Base-by-base conservation (phyloP, 2,329 filamentous ascomycete species). In the Cryphonectria nitschkei region DNA sequence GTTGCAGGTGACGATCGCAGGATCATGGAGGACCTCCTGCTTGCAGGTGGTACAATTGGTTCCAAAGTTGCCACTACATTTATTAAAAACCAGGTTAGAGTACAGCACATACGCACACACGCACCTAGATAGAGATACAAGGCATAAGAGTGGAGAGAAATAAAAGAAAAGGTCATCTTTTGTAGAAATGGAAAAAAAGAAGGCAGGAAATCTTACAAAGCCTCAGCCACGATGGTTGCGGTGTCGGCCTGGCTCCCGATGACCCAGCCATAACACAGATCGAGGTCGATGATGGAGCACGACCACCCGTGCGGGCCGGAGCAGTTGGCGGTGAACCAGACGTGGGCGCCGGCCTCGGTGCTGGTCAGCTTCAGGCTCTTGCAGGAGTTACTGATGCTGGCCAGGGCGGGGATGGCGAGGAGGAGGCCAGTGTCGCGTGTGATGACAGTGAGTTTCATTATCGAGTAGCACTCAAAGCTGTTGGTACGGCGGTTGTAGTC, bases 281-380 rank as follows among this genome's bases (percentile, higher is more conserved):
- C 16, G 29, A 58, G 54, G 29, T 58, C 26, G 29, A 58, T 58
- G 54, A 58, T 58, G 54, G 54, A 58, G 26, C 54, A 58, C 14
- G 54, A 58, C 54, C 54, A 58, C 26, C 34, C 14, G 54, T 34
- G 26, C 13, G 34, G 29, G 54, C 54, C 54, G 13, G 54, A 58
- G 54, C 54, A 58, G 54, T 58, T 58, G 29, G 54, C 29, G 14
- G 54, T 58, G 14, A 58, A 34, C 54, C 54, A 58, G 29, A 58
- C 6, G 13, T 58, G 54, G 29, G 29, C 54, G 26, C 54, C 54
- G 54, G 29, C 14, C 0, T 58, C 29, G 54, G 26, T 32, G 54
- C 54, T 58, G 54, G 26, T 34, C 54, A 58, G 29, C 54, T 58
- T 58, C 54, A 58, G 54, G 13, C 3, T 58, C 26, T 32, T 58